phyloP scores from a whole-genome alignment of 1,139 yeast species.

The Kodamaea plutei region DNA sequence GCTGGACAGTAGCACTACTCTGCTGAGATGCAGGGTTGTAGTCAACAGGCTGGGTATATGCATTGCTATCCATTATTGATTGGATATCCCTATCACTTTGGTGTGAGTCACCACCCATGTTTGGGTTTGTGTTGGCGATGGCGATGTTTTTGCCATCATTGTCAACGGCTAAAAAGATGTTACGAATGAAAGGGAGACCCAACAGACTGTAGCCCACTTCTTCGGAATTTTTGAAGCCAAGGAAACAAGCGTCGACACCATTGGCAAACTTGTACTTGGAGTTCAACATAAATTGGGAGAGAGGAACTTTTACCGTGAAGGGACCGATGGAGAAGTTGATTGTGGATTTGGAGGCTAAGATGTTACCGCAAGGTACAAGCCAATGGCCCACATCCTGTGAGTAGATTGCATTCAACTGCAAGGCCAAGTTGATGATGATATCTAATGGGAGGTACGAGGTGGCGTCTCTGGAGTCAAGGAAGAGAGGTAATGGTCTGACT shows the following conservation, averaged over 20 bases:
- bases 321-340: slow-evolving; percentile 55
- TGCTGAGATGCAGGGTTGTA: slow-evolving; percentile 3
- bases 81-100: slow-evolving; percentile 1
- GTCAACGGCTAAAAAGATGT: slow-evolving; percentile 64
- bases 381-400: slow-evolving; percentile 48
- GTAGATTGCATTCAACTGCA: slow-evolving; percentile 71
- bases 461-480: slow-evolving; percentile 57
- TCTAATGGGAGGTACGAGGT: slow-evolving; percentile 56
- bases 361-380: slow-evolving; percentile 62
- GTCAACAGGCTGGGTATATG: slow-evolving; percentile 2
- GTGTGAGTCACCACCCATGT: slow-evolving; percentile 1
- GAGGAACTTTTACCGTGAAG: slow-evolving; percentile 49
- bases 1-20: slow-evolving; percentile 17
- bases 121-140: slow-evolving; percentile 40
- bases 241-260: slow-evolving; percentile 59
- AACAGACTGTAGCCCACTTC: slow-evolving; percentile 51
- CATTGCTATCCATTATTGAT: background rate
- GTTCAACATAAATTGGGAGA: slow-evolving; percentile 45
- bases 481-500: slow-evolving; percentile 43
- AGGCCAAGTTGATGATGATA: slow-evolving; percentile 59
- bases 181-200: slow-evolving; percentile 59
- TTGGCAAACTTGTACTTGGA: slow-evolving; percentile 43
- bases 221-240: slow-evolving; percentile 52
- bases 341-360: slow-evolving; percentile 41
- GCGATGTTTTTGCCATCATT: slow-evolving; percentile 57